Evolutionary conservation across 202 grass and related monocot species (phyloP).

Genomic region (Dendrocalamus latiflorus): DNA sequence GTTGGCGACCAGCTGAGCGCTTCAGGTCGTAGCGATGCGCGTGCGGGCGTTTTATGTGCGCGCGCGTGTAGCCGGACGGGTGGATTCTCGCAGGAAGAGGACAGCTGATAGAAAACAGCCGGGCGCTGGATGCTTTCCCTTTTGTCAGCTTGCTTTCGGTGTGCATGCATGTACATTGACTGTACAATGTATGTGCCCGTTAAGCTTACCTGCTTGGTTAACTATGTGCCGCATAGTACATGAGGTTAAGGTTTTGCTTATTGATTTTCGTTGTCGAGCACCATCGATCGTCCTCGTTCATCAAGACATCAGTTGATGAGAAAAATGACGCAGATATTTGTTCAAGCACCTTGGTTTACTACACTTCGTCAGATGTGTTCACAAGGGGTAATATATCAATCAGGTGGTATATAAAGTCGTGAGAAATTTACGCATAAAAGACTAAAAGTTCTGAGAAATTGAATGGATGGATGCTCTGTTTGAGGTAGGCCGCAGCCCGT

Average conservation of each 20-base stretch:
- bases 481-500: not conserved
- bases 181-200: not conserved
- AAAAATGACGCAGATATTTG: not conserved
- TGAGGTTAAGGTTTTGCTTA: not conserved
- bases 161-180: not conserved
- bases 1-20: conserved; percentile 16
- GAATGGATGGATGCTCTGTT: not conserved
- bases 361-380: not conserved
- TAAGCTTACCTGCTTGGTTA: not conserved
- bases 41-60: conserved; percentile 46
- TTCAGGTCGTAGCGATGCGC: not conserved
- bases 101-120: conserved; percentile 42
- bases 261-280: not conserved
- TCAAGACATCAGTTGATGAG: not conserved
- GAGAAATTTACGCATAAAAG: not conserved
- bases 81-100: conserved; percentile 32
- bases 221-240: not conserved
- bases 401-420: too few relatives aligned
- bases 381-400: too few relatives aligned
- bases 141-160: conserved; percentile 17
- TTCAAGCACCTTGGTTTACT: not conserved
- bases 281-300: not conserved
- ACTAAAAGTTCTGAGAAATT: not conserved
- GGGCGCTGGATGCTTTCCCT: not conserved
- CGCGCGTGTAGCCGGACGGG: not conserved